Base-by-base conservation (phyloP, 2,329 filamentous ascomycete genomes). In the Diaporthe vaccinii region DNA sequence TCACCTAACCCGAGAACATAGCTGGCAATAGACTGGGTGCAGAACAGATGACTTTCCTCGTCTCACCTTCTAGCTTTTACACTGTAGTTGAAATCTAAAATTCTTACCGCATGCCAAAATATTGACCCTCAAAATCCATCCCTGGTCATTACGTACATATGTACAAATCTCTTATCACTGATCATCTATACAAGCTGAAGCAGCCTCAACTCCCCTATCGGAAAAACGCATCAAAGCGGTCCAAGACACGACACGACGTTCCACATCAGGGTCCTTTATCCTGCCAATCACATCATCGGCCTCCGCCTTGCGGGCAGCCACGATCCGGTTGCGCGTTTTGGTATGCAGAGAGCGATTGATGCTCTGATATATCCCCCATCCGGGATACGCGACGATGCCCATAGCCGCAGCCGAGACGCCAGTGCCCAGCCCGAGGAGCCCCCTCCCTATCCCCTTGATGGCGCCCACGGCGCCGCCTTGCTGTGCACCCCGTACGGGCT, bases 301-400 rank as follows among this genome's bases (percentile, higher is more conserved):
- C 34, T 44, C 59, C 9, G 8, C 59, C 39, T 15, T 4, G 7
- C 59, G 59, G 25, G 59, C 59, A 62, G 39, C n/a, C 59, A 44
- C 12, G 8, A 62, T 44, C 7, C 39, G 59, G 59, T 62, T 25
- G 15, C 59, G 59, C 39, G 59, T 62, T 3, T 28, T 44, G 12
- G 59, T 62, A n/a, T 62, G 59, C 25, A 62, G 59, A 44, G 59
- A 62, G 39, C 59, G 59, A 3, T 62, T 17, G 20, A 62, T 62
- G 59, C 59, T 62, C 39, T 62, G 59, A 62, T 62, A 62, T 31
- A 62, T 46, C 3, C 59, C 59, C 39, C 39, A 62, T 8, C 59
- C 59, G 9, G 59, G 59, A 20, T 62, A 62, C 17, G 59, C 59
- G 25, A 62, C 59, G 59, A 62, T 14, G 25, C 59, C 59, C 59